Base-by-base conservation (phyloP, 306 rosid genomes). In the Canavalia gladiata region DNA sequence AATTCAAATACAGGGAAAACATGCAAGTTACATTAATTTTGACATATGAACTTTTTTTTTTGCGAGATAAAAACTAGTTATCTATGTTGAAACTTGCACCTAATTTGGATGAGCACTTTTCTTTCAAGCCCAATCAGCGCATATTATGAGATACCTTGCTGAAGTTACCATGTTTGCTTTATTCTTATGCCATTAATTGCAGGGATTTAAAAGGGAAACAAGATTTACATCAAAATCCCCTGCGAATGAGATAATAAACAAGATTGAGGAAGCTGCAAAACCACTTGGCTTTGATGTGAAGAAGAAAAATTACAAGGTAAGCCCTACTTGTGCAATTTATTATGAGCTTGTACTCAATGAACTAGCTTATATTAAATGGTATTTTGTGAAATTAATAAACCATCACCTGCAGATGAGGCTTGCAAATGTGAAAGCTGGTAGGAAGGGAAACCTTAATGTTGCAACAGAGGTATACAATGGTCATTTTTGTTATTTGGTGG, bases 251-350 rank as follows among this genome's bases (percentile, higher is more conserved):
- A 95, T 95, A 80, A 89, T 95, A 79, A 84, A 71, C 86, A 95
- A 95, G 89, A 95, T 95, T 31, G 99, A 95, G 84, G 94, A 93
- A 84, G 99, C 99, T 46, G 99, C 96, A 71, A 95, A 93, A 81
- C 98, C 99, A 67, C 98, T 95, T 82, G 99, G 99, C 75, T 95
- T 93, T 78, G 99, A 93, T 33, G 99, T 95, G 59, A 94, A 93
- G 73, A 95, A 95, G 90, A 95, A 93, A 87, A 93, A 95, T 80
- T 95, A 90, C 90, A 95, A 95, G 96, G 99, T 89, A 79, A 82
- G 87, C 74, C 49, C 33, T 75, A 64, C 47, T 56, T 73, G 39
- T 34, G 68, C 68, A 80, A 77, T 74, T 42, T 65, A 54, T 6
- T 7, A 59, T 29, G 6, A 10, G 41, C 12, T 28, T 65, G 1